These are phyloP conservation scores for Camelina sativa DNA, from an alignment of 345 rosid species.

Conservation along the genomic window DNA sequence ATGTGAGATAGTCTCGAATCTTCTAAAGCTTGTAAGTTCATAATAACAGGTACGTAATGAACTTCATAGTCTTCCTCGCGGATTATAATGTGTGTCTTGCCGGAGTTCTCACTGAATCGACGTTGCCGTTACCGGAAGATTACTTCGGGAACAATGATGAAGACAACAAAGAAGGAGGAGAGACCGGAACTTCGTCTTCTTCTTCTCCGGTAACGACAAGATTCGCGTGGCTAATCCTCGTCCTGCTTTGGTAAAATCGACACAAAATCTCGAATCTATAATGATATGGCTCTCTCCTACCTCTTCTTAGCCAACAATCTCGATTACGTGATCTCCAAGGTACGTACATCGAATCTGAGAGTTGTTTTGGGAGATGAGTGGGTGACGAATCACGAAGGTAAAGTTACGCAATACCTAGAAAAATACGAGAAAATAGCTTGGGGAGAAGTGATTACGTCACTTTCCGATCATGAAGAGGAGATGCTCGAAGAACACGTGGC, in stretches of 20 bases:
- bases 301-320: conserved; percentile 82
- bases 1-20: not conserved
- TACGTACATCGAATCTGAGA: conserved; percentile 56
- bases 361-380: conserved; percentile 67
- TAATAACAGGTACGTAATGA: conserved; percentile 48
- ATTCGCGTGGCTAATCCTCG: conserved; percentile 70
- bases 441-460: conserved; percentile 57
- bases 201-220: conserved; percentile 51
- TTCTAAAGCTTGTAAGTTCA: not conserved
- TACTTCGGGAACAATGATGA: conserved; percentile 41
- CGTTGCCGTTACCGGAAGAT: conserved; percentile 53
- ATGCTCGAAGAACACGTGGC: conserved; percentile 41
- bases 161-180: not conserved
- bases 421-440: conserved; percentile 75
- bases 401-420: conserved; percentile 55
- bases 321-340: conserved; percentile 70
- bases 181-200: not conserved
- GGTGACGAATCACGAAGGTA: conserved; percentile 61
- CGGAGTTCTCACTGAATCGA: conserved; percentile 55
- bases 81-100: conserved; percentile 60
- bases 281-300: conserved; percentile 64
- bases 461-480: conserved; percentile 43
- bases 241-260: conserved; percentile 82
- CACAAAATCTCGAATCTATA: conserved; percentile 63
- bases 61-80: conserved; percentile 60